Evolutionary conservation across 495 filamentous ascomycete genomes (phyloP), one percentile per base, ranked within the genome.

Genomic region (Penicillium alfredii): DNA sequence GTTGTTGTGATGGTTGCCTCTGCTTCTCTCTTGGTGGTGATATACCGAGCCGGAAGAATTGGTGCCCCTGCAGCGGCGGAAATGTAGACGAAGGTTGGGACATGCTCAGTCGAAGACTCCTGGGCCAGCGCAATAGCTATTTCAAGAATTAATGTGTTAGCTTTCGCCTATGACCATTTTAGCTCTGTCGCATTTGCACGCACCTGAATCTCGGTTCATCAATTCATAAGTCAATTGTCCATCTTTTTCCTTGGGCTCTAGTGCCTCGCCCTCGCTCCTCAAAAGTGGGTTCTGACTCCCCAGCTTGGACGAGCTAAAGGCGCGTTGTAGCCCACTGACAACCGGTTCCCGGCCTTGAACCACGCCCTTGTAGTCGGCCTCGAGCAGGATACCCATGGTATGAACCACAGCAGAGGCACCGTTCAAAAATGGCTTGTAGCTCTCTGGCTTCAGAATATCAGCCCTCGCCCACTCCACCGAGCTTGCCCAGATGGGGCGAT

Each of bases 361-460:
- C 3, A 95, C 86, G 40, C 83, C 84, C 64, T 98, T 97, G 72
- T 98, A 98, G 62, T 98, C 92, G 6, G 90, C 89, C 64, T 98
- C 92, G 8, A 98, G 73, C n/a, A 98, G 71, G 35, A 98, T 97
- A 5, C 92, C 92, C 80, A 94, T 85, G 43, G 70, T 82, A 64
- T 98, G 92, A 13, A 98, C 82, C 9, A 97, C 88, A 19, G 79
- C 86, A 53, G 84, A 79, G 28, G 89, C 85, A 20, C 70, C 76
- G 31, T 72, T 68, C 35, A 98, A 72, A 18, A 84, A 72, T 2
- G 78, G 59, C 14, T 74, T 74, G 64, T 94, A 98, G 29, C 80
- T 80, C 0, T 74, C 62, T 2, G 92, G 92, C 21, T 81, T 73
- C 33, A 98, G 72, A 44, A 96, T 80, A 64, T 98, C 84, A 35